phyloP scores from a whole-genome alignment of 805 yeast species.

The Zygoascus biomembranicola region DNA sequence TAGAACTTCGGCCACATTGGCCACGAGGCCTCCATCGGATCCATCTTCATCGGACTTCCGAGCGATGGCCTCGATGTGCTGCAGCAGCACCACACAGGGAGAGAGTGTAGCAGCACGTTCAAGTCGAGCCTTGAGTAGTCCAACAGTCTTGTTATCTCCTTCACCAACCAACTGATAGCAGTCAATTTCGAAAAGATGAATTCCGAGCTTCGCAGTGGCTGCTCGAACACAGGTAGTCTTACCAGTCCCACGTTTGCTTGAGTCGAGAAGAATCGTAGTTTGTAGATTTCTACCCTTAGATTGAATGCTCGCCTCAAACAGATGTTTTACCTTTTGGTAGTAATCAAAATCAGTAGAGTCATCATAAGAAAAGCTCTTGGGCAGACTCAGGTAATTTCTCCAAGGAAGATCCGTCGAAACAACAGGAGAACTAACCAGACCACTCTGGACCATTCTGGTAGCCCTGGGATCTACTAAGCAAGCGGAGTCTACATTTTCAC shows the following conservation, averaged over 20 bases:
- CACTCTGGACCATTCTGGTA: constrained; percentile 65
- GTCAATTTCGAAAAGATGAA: constrained; percentile 60
- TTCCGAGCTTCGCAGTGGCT: constrained; percentile 50
- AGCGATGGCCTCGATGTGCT: constrained; percentile 72
- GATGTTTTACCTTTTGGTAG: constrained; percentile 45
- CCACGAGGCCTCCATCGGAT: constrained; percentile 29
- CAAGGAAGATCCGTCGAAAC: constrained; percentile 32
- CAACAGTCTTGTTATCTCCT: constrained; percentile 71
- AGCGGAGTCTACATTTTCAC: background rate
- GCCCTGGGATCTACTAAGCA: constrained; percentile 57
- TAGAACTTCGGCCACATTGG: constrained; percentile 49
- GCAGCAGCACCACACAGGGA: constrained; percentile 44
- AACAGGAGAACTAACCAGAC: constrained; percentile 35
- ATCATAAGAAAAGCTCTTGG: constrained; percentile 25
- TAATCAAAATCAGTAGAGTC: constrained; percentile 40
- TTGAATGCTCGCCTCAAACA: constrained; percentile 41
- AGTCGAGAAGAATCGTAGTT: constrained; percentile 58
- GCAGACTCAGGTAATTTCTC: constrained; percentile 33
- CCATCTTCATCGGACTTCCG: constrained; percentile 56
- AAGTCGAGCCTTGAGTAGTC: constrained; percentile 63
- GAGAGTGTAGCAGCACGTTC: constrained; percentile 49
- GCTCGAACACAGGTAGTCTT: constrained; percentile 57
- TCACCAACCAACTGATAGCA: constrained; percentile 61
- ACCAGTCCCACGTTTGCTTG: constrained; percentile 71
- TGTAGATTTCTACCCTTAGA: constrained; percentile 34